Conservation (phyloP, 371 early-diverging fungal species). For the Mucor irregularis region DNA sequence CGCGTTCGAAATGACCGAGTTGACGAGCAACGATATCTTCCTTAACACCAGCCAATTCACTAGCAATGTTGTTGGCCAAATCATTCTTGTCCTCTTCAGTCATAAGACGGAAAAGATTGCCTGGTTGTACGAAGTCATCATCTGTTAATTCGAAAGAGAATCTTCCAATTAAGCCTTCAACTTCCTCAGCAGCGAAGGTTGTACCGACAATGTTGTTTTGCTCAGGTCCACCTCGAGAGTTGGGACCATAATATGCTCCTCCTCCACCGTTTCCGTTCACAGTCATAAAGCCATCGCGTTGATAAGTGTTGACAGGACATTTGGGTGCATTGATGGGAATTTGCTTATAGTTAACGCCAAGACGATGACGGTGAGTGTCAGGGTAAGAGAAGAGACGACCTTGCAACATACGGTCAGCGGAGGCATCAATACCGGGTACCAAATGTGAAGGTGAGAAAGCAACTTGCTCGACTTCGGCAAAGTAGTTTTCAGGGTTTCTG, state of each 20-base stretch:
- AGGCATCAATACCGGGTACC: slow-evolving; percentile 73
- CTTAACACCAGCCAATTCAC: slow-evolving; percentile 63
- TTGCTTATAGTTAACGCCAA: slow-evolving; percentile 75
- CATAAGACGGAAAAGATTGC: slow-evolving; percentile 65
- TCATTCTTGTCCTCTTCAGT: slow-evolving; percentile 62
- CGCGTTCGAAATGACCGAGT: slow-evolving; percentile 71
- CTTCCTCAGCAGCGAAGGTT: slow-evolving; percentile 40
- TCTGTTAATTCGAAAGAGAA: slow-evolving; percentile 58
- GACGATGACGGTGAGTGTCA: slow-evolving; percentile 79
- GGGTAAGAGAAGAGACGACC: slow-evolving; percentile 79
- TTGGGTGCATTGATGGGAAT: slow-evolving; percentile 72
- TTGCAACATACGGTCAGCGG: slow-evolving; percentile 73
- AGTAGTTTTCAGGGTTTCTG: slow-evolving; percentile 76
- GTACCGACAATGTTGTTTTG: slow-evolving; percentile 54
- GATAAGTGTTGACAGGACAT: slow-evolving; percentile 52
- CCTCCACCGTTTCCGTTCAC: slow-evolving; percentile 66
- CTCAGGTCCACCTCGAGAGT: slow-evolving; percentile 56
- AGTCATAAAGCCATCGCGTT: slow-evolving; percentile 60
- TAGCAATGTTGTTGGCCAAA: slow-evolving; percentile 69
- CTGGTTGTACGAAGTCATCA: slow-evolving; percentile 75
- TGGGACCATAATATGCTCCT: slow-evolving; percentile 77
- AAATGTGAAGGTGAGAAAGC: slow-evolving; percentile 74
- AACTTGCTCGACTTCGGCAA: slow-evolving; percentile 78
- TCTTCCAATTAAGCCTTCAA: slow-evolving; percentile 59
- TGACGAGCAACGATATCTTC: slow-evolving; percentile 70